Conservation (phyloP, 768 basidiomycete genomes). For the Lactifluus echinatus region DNA sequence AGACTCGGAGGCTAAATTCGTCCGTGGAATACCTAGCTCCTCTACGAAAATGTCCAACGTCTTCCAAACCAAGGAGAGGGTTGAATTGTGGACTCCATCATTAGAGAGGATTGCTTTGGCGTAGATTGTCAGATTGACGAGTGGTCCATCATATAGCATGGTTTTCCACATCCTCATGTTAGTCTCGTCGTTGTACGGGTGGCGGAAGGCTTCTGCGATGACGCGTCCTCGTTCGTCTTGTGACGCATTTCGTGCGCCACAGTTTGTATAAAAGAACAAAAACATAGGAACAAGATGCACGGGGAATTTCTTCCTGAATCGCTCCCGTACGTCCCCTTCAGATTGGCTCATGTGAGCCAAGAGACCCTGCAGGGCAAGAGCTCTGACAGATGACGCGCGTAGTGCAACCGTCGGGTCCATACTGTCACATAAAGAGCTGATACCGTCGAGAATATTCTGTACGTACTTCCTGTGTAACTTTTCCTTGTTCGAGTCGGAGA, state of each 20-base stretch:
- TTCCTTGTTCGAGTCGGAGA: background rate
- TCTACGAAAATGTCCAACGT: constrained; percentile 2
- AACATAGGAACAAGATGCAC: background rate
- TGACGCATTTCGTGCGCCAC: background rate
- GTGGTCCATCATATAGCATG: constrained; percentile 1
- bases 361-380: background rate
- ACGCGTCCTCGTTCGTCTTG: too few species aligned
- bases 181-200: too few species aligned
- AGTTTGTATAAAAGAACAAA: background rate
- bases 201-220: too few species aligned
- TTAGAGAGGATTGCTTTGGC: background rate
- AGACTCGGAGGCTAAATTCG: background rate
- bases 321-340: too few species aligned
- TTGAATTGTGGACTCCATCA: background rate
- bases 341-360: background rate
- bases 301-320: background rate
- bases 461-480: background rate
- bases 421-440: background rate
- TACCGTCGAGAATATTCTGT: background rate
- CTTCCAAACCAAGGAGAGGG: constrained; percentile 4
- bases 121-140: background rate
- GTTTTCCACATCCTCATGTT: background rate
- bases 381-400: background rate
- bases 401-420: background rate
- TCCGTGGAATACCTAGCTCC: background rate